Conservation (phyloP, 345 rosid genomes). For the Hibiscus syriacus region DNA sequence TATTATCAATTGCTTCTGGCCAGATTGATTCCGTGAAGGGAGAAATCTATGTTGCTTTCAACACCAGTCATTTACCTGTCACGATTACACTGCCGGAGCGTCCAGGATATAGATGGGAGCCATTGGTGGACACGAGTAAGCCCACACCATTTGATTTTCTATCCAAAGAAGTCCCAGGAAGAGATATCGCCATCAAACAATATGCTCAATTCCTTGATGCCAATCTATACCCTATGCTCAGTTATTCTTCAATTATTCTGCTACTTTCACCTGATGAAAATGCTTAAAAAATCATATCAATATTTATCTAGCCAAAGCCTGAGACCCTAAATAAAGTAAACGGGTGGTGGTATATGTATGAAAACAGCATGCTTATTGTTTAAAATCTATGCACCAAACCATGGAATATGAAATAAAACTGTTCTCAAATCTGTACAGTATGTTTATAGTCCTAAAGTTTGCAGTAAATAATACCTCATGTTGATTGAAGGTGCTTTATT, state of each 20-base stretch:
- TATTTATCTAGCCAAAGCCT: background rate
- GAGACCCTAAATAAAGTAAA: background rate
- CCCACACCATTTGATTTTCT: conserved; percentile 74
- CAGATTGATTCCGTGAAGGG: conserved; percentile 73
- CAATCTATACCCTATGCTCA: conserved; percentile 79
- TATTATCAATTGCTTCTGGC: background rate
- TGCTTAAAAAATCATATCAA: background rate
- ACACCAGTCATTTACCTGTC: conserved; percentile 62
- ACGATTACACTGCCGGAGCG: conserved; percentile 64
- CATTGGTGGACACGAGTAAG: conserved; percentile 85
- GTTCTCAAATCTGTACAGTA: background rate
- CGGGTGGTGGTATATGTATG: background rate
- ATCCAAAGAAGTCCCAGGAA: conserved; percentile 47
- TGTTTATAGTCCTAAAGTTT: background rate
- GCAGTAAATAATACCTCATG: background rate
- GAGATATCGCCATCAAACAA: conserved; percentile 53
- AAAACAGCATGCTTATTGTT: background rate
- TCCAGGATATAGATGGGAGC: conserved; percentile 78
- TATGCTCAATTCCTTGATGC: conserved; percentile 71
- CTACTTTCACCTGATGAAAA: conserved; percentile 33
- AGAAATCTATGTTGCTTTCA: conserved; percentile 82
- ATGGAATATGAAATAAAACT: background rate
- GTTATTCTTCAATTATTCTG: conserved; percentile 80
- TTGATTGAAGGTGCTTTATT: background rate
- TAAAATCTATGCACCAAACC: conserved; percentile 1